Base-by-base conservation (phyloP, 2,329 filamentous ascomycete species). In the Aspergillus uvarum region DNA sequence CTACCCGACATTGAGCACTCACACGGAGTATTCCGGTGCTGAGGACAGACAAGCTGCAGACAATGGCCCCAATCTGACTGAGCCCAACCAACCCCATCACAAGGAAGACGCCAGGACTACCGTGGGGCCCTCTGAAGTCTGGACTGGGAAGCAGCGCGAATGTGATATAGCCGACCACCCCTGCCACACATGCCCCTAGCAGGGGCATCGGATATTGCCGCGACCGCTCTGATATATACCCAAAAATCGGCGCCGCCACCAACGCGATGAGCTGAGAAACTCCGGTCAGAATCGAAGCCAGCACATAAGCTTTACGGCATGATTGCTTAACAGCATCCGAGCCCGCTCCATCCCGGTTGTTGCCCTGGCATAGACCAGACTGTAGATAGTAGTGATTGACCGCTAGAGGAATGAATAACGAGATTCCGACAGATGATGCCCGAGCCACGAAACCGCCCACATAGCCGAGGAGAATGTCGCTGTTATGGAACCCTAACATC, bases 11-110 rank as follows among this genome's bases (percentile, higher is more conserved):
- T 16, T 51, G 44, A 14, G 32, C 58, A 35, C 63, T 68, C 59
- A 71, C 68, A 47, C 78, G 66, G 76, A 96, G 81, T 22, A 98
- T 89, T 4, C 92, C 93, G 16, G 87, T 87, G 42, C 92, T 92
- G 2, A 99, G 83, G 0, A 95, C 86, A 0, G 91, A 92, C n/a
- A 99, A 83, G 65, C 91, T 96, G 78, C 93, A 97, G 0, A 99
- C 95, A 60, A 99, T 98, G 11, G 92, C 90, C 2, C 94, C 95
- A 63, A 99, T 98, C 76, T 99, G 95, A 69, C 91, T 96, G 70
- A 96, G 86, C 14, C 95, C 95, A 44, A 98, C 86, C 19, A 96
- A 78, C 0, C 89, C 85, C 47, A 92, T 91, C 16, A 94, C 84
- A 12, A 93, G 65, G 71, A 96, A 92, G 16, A 96, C 87, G 11